phyloP scores from a whole-genome alignment of 805 yeast genomes.

The Lipomyces oligophaga region DNA sequence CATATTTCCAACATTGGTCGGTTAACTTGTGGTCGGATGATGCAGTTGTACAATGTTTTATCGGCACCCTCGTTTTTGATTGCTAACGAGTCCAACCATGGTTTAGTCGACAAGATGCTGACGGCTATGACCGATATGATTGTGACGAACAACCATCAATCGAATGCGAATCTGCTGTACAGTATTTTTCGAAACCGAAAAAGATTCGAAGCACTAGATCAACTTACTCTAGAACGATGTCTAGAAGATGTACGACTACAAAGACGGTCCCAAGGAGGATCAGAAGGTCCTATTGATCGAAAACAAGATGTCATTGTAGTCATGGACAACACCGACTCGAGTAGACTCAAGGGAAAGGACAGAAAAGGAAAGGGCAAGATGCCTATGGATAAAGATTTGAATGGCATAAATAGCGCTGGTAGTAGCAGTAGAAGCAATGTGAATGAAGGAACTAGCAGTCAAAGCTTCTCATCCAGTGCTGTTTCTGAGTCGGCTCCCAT shows the following conservation, averaged over 20 bases:
- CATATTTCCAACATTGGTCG: conserved; percentile 33
- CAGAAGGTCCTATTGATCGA: conserved; percentile 6
- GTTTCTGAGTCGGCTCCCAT: background rate
- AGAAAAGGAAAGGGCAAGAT: conserved; percentile 23
- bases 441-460: conserved; percentile 26
- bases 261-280: conserved; percentile 3
- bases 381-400: background rate
- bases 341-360: background rate
- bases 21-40: conserved; percentile 32
- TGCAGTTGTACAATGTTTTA: conserved; percentile 31
- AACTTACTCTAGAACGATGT: conserved; percentile 16
- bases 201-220: conserved; percentile 24
- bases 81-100: conserved; percentile 29
- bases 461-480: background rate
- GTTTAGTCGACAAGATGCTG: conserved; percentile 28
- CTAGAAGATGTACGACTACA: conserved; percentile 21
- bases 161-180: conserved; percentile 32
- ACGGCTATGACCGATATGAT: conserved; percentile 29
- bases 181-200: conserved; percentile 30
- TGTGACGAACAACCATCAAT: conserved; percentile 31
- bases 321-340: conserved; percentile 7
- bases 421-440: no score
- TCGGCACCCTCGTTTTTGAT: conserved; percentile 31
- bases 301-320: conserved; percentile 21
- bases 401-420: no score